A percentile compares a stretch with the other conserved stretches of the same genome.
phyloP scores from a whole-genome alignment of 495 filamentous ascomycete species.

The Poronia punctata region DNA sequence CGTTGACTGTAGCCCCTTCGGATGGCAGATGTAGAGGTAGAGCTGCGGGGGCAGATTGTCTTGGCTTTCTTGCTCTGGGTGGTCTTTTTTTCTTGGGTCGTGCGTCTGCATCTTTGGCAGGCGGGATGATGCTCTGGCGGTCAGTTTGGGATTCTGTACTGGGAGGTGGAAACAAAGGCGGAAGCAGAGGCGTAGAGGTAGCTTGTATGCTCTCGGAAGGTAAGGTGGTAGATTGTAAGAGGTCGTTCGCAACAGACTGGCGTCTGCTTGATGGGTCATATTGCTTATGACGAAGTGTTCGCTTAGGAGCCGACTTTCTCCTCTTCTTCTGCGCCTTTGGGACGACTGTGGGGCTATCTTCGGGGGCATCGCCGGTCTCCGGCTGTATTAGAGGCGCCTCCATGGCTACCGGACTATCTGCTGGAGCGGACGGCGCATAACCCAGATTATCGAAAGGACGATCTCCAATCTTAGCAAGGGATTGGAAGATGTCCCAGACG shows the following conservation, averaged over 20 bases:
- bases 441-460: slow-evolving; percentile 25
- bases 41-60: slow-evolving; percentile 21
- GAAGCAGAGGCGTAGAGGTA: too few species aligned
- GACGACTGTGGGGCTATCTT: slow-evolving; percentile 19
- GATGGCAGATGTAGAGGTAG: too few species aligned
- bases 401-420: too few species aligned
- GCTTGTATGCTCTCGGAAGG: neutral
- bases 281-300: slow-evolving; percentile 9
- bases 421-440: slow-evolving; percentile 11
- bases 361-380: neutral
- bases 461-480: slow-evolving; percentile 22
- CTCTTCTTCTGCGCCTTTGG: slow-evolving; percentile 13
- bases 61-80: slow-evolving; percentile 21
- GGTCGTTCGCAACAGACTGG: neutral
- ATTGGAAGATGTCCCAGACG: slow-evolving; percentile 26
- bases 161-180: too few species aligned
- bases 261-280: neutral
- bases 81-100: too few species aligned
- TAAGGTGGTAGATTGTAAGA: slow-evolving; percentile 2
- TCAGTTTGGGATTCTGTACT: neutral
- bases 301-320: slow-evolving; percentile 2
- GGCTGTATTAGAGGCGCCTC: neutral
- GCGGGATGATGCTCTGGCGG: neutral
- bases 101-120: neutral
- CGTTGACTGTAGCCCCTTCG: neutral